Conservation (phyloP, 2,329 filamentous ascomycete species). For the Aspergillus fumigatiaffinis region DNA sequence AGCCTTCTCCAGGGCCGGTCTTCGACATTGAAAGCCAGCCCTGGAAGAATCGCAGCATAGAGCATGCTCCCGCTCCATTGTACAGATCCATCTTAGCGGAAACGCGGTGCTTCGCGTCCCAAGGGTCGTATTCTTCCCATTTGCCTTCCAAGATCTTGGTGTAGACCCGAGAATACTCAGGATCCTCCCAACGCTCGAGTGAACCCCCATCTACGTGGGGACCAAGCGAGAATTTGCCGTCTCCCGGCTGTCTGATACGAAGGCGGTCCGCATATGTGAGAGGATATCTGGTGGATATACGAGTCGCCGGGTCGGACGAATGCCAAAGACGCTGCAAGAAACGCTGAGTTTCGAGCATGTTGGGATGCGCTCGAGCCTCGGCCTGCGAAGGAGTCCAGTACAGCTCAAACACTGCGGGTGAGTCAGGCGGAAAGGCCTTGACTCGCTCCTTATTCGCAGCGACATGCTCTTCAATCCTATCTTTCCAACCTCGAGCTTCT, state of each 20-base stretch:
- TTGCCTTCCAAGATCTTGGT: conserved; percentile 65
- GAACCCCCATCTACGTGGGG: conserved; percentile 72
- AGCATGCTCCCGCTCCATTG: conserved; percentile 74
- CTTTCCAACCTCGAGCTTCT: conserved; percentile 63
- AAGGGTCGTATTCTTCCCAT: conserved; percentile 81
- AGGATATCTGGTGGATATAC: conserved; percentile 54
- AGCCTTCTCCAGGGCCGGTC: conserved; percentile 71
- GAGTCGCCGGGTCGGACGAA: conserved; percentile 46
- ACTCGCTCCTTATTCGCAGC: conserved; percentile 51
- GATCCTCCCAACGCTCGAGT: conserved; percentile 69
- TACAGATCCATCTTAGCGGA: conserved; percentile 70
- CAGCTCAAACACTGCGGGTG: conserved; percentile 69
- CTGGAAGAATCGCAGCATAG: conserved; percentile 83
- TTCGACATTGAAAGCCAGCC: conserved; percentile 77
- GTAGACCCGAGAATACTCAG: conserved; percentile 71
- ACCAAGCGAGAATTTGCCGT: conserved; percentile 66
- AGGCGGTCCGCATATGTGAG: conserved; percentile 68
- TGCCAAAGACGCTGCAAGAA: conserved; percentile 65
- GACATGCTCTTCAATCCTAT: conserved; percentile 62
- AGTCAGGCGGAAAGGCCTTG: conserved; percentile 61
- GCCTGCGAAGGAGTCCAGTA: conserved; percentile 71
- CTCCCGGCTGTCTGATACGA: conserved; percentile 68
- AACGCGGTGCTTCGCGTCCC: conserved; percentile 69
- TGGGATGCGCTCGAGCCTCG: conserved; percentile 62
- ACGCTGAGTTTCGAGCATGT: conserved; percentile 58